Conservation (phyloP, 352 stramenopile genomes). For the Phytophthora ramorum region DNA sequence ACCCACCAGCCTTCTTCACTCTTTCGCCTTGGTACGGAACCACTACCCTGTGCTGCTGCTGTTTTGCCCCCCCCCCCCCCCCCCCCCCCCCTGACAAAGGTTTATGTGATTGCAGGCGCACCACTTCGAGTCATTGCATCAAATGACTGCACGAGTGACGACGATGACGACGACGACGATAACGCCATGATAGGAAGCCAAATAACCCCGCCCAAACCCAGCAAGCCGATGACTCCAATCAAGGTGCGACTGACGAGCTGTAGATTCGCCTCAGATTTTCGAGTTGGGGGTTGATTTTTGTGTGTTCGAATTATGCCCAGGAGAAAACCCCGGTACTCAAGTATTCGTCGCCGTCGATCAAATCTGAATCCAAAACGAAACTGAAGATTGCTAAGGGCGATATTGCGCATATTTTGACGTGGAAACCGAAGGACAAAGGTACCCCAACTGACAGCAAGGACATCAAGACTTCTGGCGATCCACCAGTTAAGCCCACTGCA, state of each 20-base stretch:
- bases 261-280: not conserved
- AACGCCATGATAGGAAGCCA: slow-evolving; percentile 40
- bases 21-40: slow-evolving; percentile 47
- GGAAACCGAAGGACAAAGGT: slow-evolving; percentile 27
- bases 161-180: slow-evolving; percentile 56
- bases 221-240: slow-evolving; percentile 25
- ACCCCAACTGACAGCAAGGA: slow-evolving; percentile 1
- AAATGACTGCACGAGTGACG: slow-evolving; percentile 29
- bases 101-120: slow-evolving; percentile 28
- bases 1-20: slow-evolving; percentile 35
- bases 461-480: not conserved
- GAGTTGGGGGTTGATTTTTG: not conserved
- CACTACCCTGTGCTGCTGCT: not conserved
- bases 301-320: not conserved
- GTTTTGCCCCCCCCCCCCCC: too few species aligned
- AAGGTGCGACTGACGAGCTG: slow-evolving; percentile 21
- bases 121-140: slow-evolving; percentile 60
- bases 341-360: slow-evolving; percentile 6
- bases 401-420: slow-evolving; percentile 35
- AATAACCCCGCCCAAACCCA: slow-evolving; percentile 19
- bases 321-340: not conserved
- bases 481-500: slow-evolving; percentile 11
- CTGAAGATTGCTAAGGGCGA: slow-evolving; percentile 29
- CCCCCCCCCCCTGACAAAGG: not conserved
- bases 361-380: slow-evolving; percentile 19